A percentile compares a stretch with the other conserved stretches of the same genome.
phyloP scores from a whole-genome alignment of 768 basidiomycete genomes.

The Clavulina sp. region DNA sequence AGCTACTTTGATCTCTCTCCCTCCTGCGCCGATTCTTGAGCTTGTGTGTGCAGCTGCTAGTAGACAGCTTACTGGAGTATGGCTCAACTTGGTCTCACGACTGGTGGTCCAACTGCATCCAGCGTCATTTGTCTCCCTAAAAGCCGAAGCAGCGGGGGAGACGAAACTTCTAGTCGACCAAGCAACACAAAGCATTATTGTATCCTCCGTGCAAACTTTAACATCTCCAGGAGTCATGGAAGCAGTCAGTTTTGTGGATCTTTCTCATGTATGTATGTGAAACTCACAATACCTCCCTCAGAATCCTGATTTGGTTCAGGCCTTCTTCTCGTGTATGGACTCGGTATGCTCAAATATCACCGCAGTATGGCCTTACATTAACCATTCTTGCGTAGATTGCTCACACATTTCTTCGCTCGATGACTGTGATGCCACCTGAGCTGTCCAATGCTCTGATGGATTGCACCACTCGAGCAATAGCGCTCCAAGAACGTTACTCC shows the following conservation, averaged over 20 bases:
- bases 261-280: background rate
- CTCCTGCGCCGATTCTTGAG: slow-evolving; percentile 65
- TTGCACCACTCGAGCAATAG: slow-evolving; percentile 46
- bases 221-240: slow-evolving; percentile 49
- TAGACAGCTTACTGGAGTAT: slow-evolving; percentile 58
- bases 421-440: slow-evolving; percentile 38
- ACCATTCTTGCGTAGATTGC: slow-evolving; percentile 8
- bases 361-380: background rate
- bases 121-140: slow-evolving; percentile 32
- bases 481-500: slow-evolving; percentile 71
- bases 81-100: slow-evolving; percentile 70
- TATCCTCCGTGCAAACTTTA: slow-evolving; percentile 36
- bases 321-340: slow-evolving; percentile 72
- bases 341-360: slow-evolving; percentile 28
- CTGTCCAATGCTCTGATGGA: slow-evolving; percentile 51
- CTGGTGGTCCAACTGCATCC: slow-evolving; percentile 72
- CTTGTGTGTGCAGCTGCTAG: slow-evolving; percentile 56
- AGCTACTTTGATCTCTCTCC: slow-evolving; percentile 59
- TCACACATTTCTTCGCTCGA: slow-evolving; percentile 16
- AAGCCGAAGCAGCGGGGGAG: slow-evolving; percentile 34
- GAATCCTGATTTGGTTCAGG: slow-evolving; percentile 87
- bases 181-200: slow-evolving; percentile 39
- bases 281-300: slow-evolving; percentile 16
- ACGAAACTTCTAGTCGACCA: slow-evolving; percentile 38
- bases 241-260: slow-evolving; percentile 28